Base-by-base conservation (phyloP, 371 early-diverging fungal species). In the Nematocida sp. region DNA sequence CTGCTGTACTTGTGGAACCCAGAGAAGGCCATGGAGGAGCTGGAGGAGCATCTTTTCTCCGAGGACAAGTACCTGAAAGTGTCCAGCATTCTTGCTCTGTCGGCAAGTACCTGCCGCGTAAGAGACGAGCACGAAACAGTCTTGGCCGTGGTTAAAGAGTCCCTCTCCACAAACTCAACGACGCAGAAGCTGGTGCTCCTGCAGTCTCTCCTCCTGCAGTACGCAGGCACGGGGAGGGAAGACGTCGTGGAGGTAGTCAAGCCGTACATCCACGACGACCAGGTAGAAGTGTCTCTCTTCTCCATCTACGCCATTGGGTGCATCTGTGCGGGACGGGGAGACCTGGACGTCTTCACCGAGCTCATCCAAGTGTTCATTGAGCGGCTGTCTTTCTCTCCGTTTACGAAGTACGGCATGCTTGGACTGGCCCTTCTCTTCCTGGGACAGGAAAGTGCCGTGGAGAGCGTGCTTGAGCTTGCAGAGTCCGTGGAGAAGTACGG, bases 341-440 rank as follows among this genome's bases (percentile, higher is more conserved):
- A 77, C 40, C 53, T 48, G 15, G 80, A 80, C 1, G n/a, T 80
- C 8, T 57, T 74, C 29, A 56, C 77, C 7, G 77, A 66, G 23
- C 17, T 77, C 7, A 40, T 81, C 37, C 19, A 77, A 0, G 74
- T 77, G n/a, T 55, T 74, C 15, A 78, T 31, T 29, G 67, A 67
- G 13, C 19, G 62, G n/a, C 25, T 31, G 21, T 64, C 58, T 1
- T 34, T 74, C 31, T 65, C 77, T 15, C 70, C 76, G n/a, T 67
- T 64, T 11, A 32, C 41, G 27, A 77, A 63, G 21, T 74, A 78
- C 31, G 43, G 67, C 11, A 74, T 80, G 37, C 67, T 83, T 8
- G 83, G 81, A 15, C 21, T 83, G 5, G 51, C 80, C 21, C 55
- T 81, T 7, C 31, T 81, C 21, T 83, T 77, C 60, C 76, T 77